Evolutionary conservation across 2,329 filamentous ascomycete genomes (phyloP).

Genomic region (Penicillium polonicum): DNA sequence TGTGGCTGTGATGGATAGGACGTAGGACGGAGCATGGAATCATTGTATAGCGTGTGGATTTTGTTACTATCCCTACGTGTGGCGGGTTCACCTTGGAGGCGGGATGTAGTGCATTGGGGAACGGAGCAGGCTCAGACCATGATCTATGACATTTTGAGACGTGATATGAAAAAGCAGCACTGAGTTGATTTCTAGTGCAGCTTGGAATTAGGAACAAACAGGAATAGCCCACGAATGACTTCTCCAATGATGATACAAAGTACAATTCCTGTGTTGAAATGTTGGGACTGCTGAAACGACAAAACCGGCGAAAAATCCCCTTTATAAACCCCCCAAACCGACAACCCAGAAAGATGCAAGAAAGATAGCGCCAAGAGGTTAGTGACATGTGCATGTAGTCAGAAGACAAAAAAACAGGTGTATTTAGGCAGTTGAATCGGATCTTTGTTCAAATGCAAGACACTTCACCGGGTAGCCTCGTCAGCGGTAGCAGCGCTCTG

Average conservation of each 20-base stretch:
- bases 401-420: not conserved
- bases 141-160: not conserved
- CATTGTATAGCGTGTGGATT: not conserved
- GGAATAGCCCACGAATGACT: conserved; percentile 7
- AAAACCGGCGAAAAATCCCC: conserved; percentile 8
- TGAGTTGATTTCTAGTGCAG: conserved; percentile 5
- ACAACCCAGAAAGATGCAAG: conserved; percentile 21
- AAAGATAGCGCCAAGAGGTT: conserved; percentile 13
- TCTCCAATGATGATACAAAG: conserved; percentile 20
- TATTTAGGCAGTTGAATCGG: not conserved
- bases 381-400: conserved; percentile 1
- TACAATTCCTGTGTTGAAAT: conserved; percentile 14
- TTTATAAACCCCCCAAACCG: conserved; percentile 11
- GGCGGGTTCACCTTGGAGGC: not conserved
- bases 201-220: conserved; percentile 4
- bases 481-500: conserved; percentile 25
- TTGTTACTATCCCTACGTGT: not conserved
- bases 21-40: not conserved
- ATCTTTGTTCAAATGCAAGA: conserved; percentile 1
- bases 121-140: conserved; percentile 1
- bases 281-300: conserved; percentile 9
- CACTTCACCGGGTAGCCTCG: conserved; percentile 29
- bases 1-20: not conserved
- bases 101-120: not conserved
- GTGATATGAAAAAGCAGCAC: conserved; percentile 2